Conservation (phyloP, 2,329 filamentous ascomycete species). For the Didymella lethalis region DNA sequence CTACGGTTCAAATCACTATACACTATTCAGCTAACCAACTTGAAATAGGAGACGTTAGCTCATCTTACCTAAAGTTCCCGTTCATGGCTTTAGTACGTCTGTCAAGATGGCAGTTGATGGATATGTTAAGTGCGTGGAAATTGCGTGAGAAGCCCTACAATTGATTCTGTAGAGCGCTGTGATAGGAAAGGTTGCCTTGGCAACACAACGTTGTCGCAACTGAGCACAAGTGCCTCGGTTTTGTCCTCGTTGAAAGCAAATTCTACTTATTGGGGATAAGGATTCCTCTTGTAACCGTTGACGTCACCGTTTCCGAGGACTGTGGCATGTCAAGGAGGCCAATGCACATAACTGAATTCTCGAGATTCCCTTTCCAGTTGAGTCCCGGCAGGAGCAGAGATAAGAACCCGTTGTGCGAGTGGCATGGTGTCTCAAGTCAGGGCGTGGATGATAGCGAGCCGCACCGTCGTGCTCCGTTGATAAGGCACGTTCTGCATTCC, state of each 20-base stretch:
- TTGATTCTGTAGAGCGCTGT: not conserved
- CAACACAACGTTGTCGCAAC: not conserved
- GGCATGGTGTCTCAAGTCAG: not conserved
- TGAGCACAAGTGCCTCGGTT: not conserved
- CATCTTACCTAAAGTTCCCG: too few relatives aligned
- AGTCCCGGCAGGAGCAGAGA: not conserved
- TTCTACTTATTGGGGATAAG: not conserved
- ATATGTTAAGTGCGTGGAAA: too few relatives aligned
- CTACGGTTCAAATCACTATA: too few relatives aligned
- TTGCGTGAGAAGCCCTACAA: too few relatives aligned
- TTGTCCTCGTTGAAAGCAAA: not conserved
- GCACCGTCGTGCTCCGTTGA: slow-evolving; percentile 1
- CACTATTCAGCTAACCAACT: too few relatives aligned
- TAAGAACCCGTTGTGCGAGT: slow-evolving; percentile 4
- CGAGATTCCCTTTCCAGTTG: not conserved
- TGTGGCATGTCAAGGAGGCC: not conserved
- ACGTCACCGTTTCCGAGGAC: not conserved
- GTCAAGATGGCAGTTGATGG: too few relatives aligned
- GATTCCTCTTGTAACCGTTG: too few relatives aligned
- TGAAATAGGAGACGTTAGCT: too few relatives aligned
- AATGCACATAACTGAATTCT: not conserved
- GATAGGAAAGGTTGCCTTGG: not conserved
- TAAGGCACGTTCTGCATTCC: slow-evolving; percentile 12
- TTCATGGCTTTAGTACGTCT: too few relatives aligned
- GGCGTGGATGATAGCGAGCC: not conserved